These are phyloP conservation scores for Monosporozyma aerobia DNA, from an alignment of 805 yeast species.

Conservation along the genomic window DNA sequence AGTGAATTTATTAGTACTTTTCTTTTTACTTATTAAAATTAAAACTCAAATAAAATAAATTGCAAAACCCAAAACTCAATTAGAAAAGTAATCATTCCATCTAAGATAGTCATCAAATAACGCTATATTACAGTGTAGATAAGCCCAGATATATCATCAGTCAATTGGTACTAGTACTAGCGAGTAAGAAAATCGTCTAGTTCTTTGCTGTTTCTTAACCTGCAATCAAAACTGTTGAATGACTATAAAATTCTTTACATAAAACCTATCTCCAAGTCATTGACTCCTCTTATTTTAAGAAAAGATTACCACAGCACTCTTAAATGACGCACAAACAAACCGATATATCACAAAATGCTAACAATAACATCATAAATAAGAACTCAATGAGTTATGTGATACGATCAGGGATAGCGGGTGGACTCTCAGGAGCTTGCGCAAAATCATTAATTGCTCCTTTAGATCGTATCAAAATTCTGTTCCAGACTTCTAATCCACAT, in stretches of 20 bases:
- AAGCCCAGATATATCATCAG: background rate
- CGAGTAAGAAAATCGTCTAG: background rate
- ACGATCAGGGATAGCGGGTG: conserved; percentile 88
- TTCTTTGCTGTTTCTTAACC: background rate
- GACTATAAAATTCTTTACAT: background rate
- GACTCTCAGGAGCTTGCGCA: conserved; percentile 92
- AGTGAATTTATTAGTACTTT: background rate
- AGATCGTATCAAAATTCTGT: conserved; percentile 88
- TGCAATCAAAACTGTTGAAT: background rate
- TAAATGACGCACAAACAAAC: background rate
- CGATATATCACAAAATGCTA: background rate
- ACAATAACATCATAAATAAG: conserved; percentile 37
- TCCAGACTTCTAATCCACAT: conserved; percentile 91
- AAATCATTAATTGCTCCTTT: conserved; percentile 92
- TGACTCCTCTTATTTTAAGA: background rate
- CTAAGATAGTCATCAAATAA: background rate
- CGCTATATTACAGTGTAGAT: background rate
- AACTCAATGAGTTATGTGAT: conserved; percentile 69
- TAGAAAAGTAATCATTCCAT: background rate
- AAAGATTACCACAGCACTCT: background rate
- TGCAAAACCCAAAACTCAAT: background rate
- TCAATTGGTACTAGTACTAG: background rate
- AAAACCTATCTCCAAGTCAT: background rate
- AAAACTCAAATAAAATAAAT: too few relatives aligned
- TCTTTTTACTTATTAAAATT: too few relatives aligned